A percentile compares a stretch with the other conserved stretches of the same genome.
Evolutionary conservation across 2,329 filamentous ascomycete species (phyloP).

Genomic region (Pseudogymnoascus sp.): DNA sequence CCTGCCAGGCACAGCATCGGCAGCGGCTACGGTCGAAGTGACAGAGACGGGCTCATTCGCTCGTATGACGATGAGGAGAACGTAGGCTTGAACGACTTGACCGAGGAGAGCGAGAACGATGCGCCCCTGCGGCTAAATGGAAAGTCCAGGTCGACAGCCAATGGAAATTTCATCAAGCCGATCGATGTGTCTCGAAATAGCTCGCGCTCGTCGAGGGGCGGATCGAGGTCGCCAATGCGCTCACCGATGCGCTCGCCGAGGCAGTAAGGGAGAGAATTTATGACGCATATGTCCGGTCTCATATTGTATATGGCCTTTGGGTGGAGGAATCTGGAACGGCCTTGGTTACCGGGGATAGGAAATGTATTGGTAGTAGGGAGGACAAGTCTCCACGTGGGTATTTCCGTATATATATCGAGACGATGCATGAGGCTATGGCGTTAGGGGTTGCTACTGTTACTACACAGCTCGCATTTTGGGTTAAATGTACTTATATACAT

Average conservation of each 20-base stretch:
- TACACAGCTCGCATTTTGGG: conserved; percentile 3
- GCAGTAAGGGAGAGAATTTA: conserved; percentile 1
- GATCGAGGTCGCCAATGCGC: not conserved
- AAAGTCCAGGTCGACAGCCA: not conserved
- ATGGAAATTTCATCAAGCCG: conserved; percentile 4
- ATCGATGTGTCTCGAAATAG: not conserved
- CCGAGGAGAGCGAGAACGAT: conserved; percentile 67
- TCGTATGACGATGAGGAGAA: conserved; percentile 80
- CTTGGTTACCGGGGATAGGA: not conserved
- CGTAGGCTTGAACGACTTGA: conserved; percentile 65
- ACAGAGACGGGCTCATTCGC: conserved; percentile 76
- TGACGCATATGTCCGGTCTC: not conserved
- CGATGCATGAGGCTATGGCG: conserved; percentile 7
- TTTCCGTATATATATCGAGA: conserved; percentile 4
- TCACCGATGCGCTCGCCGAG: conserved; percentile 2
- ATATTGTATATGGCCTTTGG: conserved; percentile 5
- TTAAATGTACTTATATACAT: conserved; percentile 5
- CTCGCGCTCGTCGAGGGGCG: not conserved
- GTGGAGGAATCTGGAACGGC: conserved; percentile 2
- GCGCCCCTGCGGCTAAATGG: conserved; percentile 12
- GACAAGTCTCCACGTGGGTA: not conserved
- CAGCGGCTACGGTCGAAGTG: conserved; percentile 50
- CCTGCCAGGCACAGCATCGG: conserved; percentile 51
- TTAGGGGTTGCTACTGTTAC: conserved; percentile 1
- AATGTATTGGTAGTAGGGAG: conserved; percentile 3